These are phyloP conservation scores for Malania oleifera DNA, from an alignment of 164 flowering plant species.

Conservation along the genomic window DNA sequence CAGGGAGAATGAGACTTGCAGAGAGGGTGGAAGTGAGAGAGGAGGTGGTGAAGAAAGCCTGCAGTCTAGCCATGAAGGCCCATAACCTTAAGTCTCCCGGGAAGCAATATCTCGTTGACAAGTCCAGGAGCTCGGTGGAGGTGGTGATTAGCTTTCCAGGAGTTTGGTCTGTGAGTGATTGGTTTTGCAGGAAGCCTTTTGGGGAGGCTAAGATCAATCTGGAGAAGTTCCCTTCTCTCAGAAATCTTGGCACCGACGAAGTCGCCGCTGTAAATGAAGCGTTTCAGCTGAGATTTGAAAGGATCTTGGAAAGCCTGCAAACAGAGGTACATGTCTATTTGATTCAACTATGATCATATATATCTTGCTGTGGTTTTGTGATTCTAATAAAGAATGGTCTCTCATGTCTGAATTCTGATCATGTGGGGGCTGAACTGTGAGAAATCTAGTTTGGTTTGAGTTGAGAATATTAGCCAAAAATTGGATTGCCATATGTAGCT, in stretches of 20 bases:
- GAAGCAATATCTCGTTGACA: constrained; percentile 22
- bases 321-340: too few relatives aligned
- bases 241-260: constrained; percentile 40
- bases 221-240: constrained; percentile 42
- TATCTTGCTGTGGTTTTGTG: too few relatives aligned
- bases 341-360: too few relatives aligned
- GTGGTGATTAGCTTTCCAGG: constrained; percentile 49
- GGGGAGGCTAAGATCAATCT: constrained; percentile 36
- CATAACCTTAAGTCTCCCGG: constrained; percentile 23
- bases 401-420: not conserved
- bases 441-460: too few relatives aligned
- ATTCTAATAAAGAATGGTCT: too few relatives aligned
- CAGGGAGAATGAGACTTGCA: constrained; percentile 8
- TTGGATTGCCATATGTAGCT: too few relatives aligned
- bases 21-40: constrained; percentile 26
- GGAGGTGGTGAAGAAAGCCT: constrained; percentile 37
- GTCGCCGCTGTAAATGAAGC: constrained; percentile 44
- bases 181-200: constrained; percentile 36
- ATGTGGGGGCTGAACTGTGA: too few relatives aligned
- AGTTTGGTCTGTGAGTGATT: constrained; percentile 38
- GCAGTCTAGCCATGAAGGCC: constrained; percentile 34
- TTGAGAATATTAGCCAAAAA: too few relatives aligned
- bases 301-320: constrained; percentile 19
- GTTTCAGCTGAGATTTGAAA: constrained; percentile 40
- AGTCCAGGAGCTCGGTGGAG: constrained; percentile 12